Conservation (phyloP, 2,329 filamentous ascomycete genomes). For the Apiospora sp. region DNA sequence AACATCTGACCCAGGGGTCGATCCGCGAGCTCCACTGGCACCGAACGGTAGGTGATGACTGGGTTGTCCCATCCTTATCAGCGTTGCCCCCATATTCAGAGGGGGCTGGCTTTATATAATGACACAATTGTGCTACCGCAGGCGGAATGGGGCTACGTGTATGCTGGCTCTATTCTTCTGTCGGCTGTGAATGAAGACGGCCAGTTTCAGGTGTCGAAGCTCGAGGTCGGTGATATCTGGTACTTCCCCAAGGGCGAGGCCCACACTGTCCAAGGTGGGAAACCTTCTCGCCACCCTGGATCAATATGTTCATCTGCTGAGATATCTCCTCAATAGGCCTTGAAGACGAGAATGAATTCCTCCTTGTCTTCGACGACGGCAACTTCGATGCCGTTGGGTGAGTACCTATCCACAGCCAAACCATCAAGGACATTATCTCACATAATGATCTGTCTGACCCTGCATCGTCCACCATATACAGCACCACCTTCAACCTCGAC, state of each 20-base stretch:
- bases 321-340: slow-evolving; percentile 41
- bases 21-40: slow-evolving; percentile 75
- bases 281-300: not conserved
- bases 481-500: slow-evolving; percentile 75
- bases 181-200: slow-evolving; percentile 71
- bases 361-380: slow-evolving; percentile 71
- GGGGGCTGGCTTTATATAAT: not conserved
- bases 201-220: slow-evolving; percentile 59
- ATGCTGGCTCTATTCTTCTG: slow-evolving; percentile 60
- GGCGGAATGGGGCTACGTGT: slow-evolving; percentile 74
- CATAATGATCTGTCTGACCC: too few species aligned
- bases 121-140: slow-evolving; percentile 37
- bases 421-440: not conserved
- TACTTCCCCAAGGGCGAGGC: slow-evolving; percentile 63
- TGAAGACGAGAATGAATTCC: slow-evolving; percentile 71
- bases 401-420: slow-evolving; percentile 29
- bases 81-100: too few species aligned
- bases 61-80: too few species aligned
- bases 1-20: slow-evolving; percentile 72
- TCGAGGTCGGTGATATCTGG: slow-evolving; percentile 71
- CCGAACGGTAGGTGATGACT: slow-evolving; percentile 58
- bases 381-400: slow-evolving; percentile 70
- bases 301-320: not conserved
- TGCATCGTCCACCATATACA: slow-evolving; percentile 34
- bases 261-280: slow-evolving; percentile 65